A percentile compares a stretch with the other conserved stretches of the same genome.
Conservation (phyloP, 176 grass and related monocot species). For the Aegilops longissima region DNA sequence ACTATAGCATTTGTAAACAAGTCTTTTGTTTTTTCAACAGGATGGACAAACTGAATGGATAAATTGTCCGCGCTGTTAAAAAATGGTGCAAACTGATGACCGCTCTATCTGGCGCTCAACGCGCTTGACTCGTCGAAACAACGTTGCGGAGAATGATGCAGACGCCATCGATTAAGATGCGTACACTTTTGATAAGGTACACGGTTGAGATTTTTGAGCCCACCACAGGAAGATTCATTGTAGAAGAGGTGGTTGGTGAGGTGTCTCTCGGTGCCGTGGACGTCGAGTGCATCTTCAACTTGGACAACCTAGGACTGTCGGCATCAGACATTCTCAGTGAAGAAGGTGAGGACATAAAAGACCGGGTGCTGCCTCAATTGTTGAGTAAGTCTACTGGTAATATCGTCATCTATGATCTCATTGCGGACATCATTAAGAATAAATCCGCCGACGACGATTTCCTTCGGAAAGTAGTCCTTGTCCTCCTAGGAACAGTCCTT, state of each 20-base stretch:
- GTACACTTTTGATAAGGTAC: neutral
- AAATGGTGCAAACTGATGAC: neutral
- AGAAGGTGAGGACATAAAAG: neutral
- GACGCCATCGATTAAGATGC: neutral
- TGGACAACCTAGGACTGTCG: neutral
- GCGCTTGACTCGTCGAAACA: neutral
- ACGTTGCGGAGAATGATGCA: neutral
- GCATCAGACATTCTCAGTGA: neutral
- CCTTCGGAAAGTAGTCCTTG: too few relatives aligned
- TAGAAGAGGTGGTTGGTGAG: neutral
- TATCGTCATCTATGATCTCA: too few relatives aligned
- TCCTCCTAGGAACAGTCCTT: too few relatives aligned
- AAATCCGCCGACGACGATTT: too few relatives aligned
- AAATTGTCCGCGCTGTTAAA: neutral
- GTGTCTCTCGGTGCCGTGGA: neutral
- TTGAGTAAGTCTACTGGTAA: neutral
- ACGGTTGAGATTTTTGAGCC: neutral
- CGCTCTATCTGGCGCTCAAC: neutral
- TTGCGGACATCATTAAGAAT: too few relatives aligned
- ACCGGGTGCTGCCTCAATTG: neutral
- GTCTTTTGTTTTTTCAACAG: too few relatives aligned
- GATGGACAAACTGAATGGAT: too few relatives aligned
- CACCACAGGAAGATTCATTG: neutral
- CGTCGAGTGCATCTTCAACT: neutral
- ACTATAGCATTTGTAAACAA: too few relatives aligned